Evolutionary conservation across 2,329 filamentous ascomycete genomes (phyloP), one percentile per base, ranked within the genome.

Genomic region (Tolypocladium paradoxum): DNA sequence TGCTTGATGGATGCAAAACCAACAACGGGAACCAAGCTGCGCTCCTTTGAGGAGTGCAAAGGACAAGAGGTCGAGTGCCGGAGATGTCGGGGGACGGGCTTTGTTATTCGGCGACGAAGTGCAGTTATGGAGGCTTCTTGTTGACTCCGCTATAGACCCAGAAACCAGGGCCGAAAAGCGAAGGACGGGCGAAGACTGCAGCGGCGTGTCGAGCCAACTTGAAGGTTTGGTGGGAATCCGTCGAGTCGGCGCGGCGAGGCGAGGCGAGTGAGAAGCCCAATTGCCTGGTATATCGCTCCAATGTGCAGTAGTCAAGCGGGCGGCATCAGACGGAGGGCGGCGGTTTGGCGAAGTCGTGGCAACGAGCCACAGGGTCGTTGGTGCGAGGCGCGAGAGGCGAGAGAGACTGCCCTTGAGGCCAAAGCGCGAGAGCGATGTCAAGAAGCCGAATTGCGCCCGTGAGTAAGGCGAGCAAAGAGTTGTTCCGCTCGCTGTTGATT

Each of bases 141-240:
- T 93, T 89, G 78, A 90, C 88, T 87, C 92, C 91, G 79, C 85
- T 85, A 73, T 92, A 92, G 84, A 95, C 90, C 90, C 90, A 89
- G 79, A 85, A 84, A 71, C 85, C 84, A 74, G 90, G 92, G 79
- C 90, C 90, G 72, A 92, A 85, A 77, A 95, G 88, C 82, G 90
- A 91, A 67, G 86, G 78, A 76, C 86, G 85, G 72, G 84, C 85
- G 72, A 87, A 82, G 75, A 56, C 81, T 75, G 73, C 79, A 72
- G 74, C 79, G 77, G 79, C 82, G 83, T 84, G 77, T 80, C 87
- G 87, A 89, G 89, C 90, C 90, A 95, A 95, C 83, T 95, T 95
- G 90, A 83, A 87, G 83, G 82, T 82, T 73, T 79, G 63, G 54
- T 54, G 61, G 55, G 59, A 61, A 60, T 63, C 12, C 24, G 43